These are phyloP conservation scores for Pseudozyma hubeiensis DNA, from an alignment of 1,284 basidiomycete genomes.

Conservation along the genomic window DNA sequence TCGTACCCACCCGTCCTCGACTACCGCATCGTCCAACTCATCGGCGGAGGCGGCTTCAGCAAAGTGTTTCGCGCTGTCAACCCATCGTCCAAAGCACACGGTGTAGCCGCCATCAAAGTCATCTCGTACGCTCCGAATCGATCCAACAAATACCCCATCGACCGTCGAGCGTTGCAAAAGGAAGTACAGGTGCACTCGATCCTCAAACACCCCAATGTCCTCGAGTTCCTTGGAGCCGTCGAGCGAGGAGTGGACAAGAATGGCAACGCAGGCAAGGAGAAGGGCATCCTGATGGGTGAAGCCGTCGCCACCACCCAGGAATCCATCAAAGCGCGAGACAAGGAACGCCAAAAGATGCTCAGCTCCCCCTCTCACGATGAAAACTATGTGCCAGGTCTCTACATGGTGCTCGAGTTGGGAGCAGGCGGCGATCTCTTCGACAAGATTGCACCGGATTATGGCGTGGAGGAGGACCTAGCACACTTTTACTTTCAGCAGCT, in stretches of 20 bases:
- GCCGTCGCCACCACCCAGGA: slow-evolving; percentile 71
- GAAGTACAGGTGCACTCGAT: slow-evolving; percentile 91
- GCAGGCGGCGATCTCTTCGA: slow-evolving; percentile 96
- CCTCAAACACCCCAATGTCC: slow-evolving; percentile 83
- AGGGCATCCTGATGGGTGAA: slow-evolving; percentile 50
- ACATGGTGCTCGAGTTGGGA: slow-evolving; percentile 92
- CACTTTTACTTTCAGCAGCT: slow-evolving; percentile 93
- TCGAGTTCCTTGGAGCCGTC: slow-evolving; percentile 82
- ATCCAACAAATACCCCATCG: slow-evolving; percentile 60
- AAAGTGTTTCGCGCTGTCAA: slow-evolving; percentile 67
- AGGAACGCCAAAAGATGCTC: slow-evolving; percentile 46
- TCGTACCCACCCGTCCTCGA: slow-evolving; percentile 62
- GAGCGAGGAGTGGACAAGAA: slow-evolving; percentile 54
- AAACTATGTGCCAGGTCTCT: slow-evolving; percentile 73
- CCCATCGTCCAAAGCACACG: slow-evolving; percentile 41
- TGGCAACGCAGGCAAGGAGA: slow-evolving; percentile 42
- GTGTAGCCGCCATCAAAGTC: slow-evolving; percentile 66
- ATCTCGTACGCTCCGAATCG: slow-evolving; percentile 63
- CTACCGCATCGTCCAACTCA: slow-evolving; percentile 64
- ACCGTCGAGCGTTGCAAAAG: slow-evolving; percentile 74
- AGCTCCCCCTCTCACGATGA: slow-evolving; percentile 43
- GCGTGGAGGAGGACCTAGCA: slow-evolving; percentile 86
- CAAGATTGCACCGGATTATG: slow-evolving; percentile 90
- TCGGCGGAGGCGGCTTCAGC: slow-evolving; percentile 67
- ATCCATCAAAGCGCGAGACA: slow-evolving; percentile 70